phyloP scores from a whole-genome alignment of 1,284 basidiomycete genomes.

The Cryptococcus neoformans region DNA sequence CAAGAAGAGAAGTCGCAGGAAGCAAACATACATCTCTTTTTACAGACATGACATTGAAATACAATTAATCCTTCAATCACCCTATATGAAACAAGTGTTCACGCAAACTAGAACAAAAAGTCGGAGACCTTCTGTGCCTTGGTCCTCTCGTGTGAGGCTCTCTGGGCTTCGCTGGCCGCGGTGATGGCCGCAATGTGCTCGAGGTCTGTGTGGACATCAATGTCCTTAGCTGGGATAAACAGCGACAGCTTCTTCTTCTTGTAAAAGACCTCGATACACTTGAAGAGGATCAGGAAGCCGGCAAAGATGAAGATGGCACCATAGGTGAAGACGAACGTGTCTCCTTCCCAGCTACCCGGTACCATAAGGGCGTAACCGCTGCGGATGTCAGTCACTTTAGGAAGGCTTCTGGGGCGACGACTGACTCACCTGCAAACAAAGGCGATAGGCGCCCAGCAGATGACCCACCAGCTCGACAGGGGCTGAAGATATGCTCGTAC shows the following conservation, averaged over 20 bases:
- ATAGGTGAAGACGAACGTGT: slow-evolving; percentile 31
- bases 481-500: slow-evolving; percentile 22
- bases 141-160: slow-evolving; percentile 7
- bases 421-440: slow-evolving; percentile 24
- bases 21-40: no score
- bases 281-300: slow-evolving; percentile 31
- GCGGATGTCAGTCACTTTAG: neutral
- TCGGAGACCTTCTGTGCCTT: slow-evolving; percentile 17
- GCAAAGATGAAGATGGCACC: slow-evolving; percentile 35
- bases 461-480: slow-evolving; percentile 22
- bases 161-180: slow-evolving; percentile 17
- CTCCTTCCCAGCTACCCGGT: slow-evolving; percentile 18
- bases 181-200: slow-evolving; percentile 24
- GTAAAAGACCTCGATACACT: slow-evolving; percentile 17
- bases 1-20: no score
- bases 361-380: slow-evolving; percentile 29
- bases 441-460: slow-evolving; percentile 26
- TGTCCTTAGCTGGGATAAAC: slow-evolving; percentile 11
- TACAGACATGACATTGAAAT: no score
- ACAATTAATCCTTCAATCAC: no score
- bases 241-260: slow-evolving; percentile 14
- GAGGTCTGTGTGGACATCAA: slow-evolving; percentile 25
- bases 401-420: neutral
- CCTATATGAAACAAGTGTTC: no score
- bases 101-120: slow-evolving; percentile 23